Percentiles rank a stretch among this genome's conserved stretches.
These are phyloP conservation scores for Lentinus tigrinus DNA, from an alignment of 768 basidiomycete genomes.

Conservation along the genomic window DNA sequence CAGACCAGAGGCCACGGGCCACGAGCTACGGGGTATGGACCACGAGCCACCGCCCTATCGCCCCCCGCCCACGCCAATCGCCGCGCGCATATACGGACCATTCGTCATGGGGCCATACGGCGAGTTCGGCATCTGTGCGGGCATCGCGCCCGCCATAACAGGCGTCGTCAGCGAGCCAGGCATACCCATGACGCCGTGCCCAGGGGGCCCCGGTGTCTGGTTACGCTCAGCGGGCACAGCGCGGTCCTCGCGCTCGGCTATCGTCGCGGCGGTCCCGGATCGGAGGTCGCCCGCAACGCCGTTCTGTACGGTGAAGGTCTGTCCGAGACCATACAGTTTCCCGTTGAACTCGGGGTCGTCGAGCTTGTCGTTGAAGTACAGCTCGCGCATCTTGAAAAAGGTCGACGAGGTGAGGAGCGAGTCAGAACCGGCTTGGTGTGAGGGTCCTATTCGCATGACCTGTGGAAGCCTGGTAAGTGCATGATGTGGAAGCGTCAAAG, in stretches of 20 bases:
- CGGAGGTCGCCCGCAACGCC: constrained; percentile 64
- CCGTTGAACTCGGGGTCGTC: constrained; percentile 83
- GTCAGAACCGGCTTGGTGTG: constrained; percentile 98
- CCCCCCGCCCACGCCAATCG: constrained; percentile 38
- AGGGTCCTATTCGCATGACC: constrained; percentile 86
- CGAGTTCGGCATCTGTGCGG: constrained; percentile 29
- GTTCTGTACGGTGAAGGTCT: constrained; percentile 69
- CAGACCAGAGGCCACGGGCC: neutral
- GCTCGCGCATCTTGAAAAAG: constrained; percentile 93
- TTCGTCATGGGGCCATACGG: constrained; percentile 62
- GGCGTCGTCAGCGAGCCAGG: constrained; percentile 42
- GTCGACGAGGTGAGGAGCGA: constrained; percentile 89
- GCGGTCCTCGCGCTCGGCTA: constrained; percentile 78
- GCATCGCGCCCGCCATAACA: constrained; percentile 30
- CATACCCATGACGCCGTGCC: constrained; percentile 51
- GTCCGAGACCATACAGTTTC: constrained; percentile 81
- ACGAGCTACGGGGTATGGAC: neutral
- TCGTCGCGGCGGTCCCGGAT: constrained; percentile 63
- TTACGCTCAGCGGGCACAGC: constrained; percentile 48
- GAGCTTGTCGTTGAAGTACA: constrained; percentile 88
- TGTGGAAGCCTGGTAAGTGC: constrained; percentile 29
- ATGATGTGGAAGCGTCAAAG: neutral
- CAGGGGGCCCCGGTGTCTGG: constrained; percentile 52
- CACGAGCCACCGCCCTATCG: constrained; percentile 15
- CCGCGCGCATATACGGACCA: constrained; percentile 65